Percentiles rank a stretch among this genome's conserved stretches.
phyloP scores from a whole-genome alignment of 305 asterid species.

The Fraxinus latifolia region DNA sequence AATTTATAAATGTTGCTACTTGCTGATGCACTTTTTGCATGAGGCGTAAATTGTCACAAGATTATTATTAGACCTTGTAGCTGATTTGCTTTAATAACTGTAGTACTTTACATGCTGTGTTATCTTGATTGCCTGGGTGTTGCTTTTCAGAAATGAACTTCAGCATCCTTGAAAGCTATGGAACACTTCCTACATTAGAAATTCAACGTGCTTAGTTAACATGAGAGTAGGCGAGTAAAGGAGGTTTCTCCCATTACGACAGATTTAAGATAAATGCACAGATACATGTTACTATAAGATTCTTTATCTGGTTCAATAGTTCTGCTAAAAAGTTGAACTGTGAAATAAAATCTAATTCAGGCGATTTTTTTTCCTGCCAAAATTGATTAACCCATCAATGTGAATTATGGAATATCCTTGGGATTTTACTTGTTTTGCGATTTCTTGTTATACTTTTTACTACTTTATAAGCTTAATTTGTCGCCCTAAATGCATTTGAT shows the following conservation, averaged over 20 bases:
- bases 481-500: neutral
- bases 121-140: neutral
- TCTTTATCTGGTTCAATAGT: neutral
- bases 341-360: neutral
- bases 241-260: neutral
- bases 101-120: neutral
- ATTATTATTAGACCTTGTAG: neutral
- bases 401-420: neutral
- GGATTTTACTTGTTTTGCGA: neutral
- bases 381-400: neutral
- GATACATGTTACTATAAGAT: neutral
- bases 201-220: neutral
- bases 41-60: neutral
- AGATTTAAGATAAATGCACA: neutral
- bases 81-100: neutral
- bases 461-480: neutral
- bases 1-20: neutral
- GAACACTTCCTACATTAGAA: neutral
- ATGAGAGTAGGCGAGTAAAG: neutral
- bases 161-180: neutral
- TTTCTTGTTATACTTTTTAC: neutral
- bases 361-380: neutral
- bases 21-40: neutral
- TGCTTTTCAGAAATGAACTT: neutral
- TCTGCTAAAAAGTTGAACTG: neutral